Percentiles rank a stretch among this genome's conserved stretches.
These are phyloP conservation scores for Hylodesmum podocarpum DNA, from an alignment of 306 rosid genomes.

Conservation along the genomic window DNA sequence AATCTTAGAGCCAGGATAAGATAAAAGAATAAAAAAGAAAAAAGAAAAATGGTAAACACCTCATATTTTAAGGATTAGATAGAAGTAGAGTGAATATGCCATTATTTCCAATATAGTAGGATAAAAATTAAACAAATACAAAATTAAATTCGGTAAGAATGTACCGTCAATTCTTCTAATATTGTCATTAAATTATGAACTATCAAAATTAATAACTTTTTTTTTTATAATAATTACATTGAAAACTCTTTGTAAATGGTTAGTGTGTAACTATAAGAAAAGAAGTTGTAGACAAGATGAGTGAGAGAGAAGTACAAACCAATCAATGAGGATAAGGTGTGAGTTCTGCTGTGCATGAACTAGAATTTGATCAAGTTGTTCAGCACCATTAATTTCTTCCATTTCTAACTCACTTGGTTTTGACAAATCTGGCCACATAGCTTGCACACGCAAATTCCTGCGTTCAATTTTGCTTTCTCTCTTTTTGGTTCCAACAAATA, in stretches of 20 bases:
- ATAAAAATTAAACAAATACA: too few relatives aligned
- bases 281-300: too few relatives aligned
- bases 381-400: constrained; percentile 64
- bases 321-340: constrained; percentile 73
- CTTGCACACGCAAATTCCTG: constrained; percentile 50
- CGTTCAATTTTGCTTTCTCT: constrained; percentile 32
- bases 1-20: neutral
- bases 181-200: too few relatives aligned
- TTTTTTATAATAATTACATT: too few relatives aligned
- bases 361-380: constrained; percentile 75
- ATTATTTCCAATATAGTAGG: too few relatives aligned
- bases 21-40: neutral
- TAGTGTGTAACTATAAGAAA: too few relatives aligned
- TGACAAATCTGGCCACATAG: constrained; percentile 66
- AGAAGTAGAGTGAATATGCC: neutral
- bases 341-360: constrained; percentile 50
- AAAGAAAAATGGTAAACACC: neutral
- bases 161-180: too few relatives aligned
- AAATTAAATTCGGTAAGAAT: too few relatives aligned
- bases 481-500: constrained; percentile 39
- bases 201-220: too few relatives aligned
- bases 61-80: neutral
- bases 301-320: constrained; percentile 39
- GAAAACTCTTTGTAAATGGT: too few relatives aligned
- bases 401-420: constrained; percentile 50